Percentiles rank a stretch among this genome's conserved stretches.
phyloP scores from a whole-genome alignment of 2,329 filamentous ascomycete genomes.

The Penicillium janthinellum region DNA sequence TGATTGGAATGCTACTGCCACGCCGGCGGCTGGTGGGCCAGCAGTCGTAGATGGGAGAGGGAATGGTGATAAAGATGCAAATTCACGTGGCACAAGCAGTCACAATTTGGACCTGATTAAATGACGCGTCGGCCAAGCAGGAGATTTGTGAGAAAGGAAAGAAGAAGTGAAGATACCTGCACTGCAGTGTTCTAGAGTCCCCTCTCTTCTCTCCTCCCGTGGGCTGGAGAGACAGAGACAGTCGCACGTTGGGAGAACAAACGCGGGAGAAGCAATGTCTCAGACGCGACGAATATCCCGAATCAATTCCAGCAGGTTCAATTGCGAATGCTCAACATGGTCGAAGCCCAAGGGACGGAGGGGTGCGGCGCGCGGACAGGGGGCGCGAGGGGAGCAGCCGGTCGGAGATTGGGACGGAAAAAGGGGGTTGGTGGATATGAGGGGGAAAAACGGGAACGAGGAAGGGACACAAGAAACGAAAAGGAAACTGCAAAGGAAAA shows the following conservation, averaged over 20 bases:
- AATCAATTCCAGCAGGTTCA: conserved; percentile 14
- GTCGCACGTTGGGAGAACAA: conserved; percentile 30
- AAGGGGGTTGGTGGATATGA: conserved; percentile 7
- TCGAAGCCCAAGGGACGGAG: conserved; percentile 25
- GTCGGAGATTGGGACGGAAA: conserved; percentile 14
- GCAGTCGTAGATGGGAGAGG: conserved; percentile 16
- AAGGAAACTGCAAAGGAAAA: conserved; percentile 21
- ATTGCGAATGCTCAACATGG: conserved; percentile 26
- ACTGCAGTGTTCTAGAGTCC: conserved; percentile 32
- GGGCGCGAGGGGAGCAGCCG: conserved; percentile 30
- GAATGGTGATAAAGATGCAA: conserved; percentile 8
- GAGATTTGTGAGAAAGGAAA: conserved; percentile 16
- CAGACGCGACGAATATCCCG: conserved; percentile 23
- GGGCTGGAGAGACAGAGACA: neutral
- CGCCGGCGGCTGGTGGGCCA: conserved; percentile 7
- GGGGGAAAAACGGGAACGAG: conserved; percentile 5
- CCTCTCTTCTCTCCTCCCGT: conserved; percentile 29
- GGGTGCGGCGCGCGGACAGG: conserved; percentile 27
- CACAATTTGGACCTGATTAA: conserved; percentile 11
- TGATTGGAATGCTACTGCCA: conserved; percentile 14
- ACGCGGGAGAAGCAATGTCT: conserved; percentile 26
- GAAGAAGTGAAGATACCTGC: conserved; percentile 31
- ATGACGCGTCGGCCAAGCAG: conserved; percentile 22
- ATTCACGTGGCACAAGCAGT: conserved; percentile 26
- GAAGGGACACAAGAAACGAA: conserved; percentile 20